Evolutionary conservation across 768 basidiomycete genomes (phyloP).

Genomic region (Mycena maculata): DNA sequence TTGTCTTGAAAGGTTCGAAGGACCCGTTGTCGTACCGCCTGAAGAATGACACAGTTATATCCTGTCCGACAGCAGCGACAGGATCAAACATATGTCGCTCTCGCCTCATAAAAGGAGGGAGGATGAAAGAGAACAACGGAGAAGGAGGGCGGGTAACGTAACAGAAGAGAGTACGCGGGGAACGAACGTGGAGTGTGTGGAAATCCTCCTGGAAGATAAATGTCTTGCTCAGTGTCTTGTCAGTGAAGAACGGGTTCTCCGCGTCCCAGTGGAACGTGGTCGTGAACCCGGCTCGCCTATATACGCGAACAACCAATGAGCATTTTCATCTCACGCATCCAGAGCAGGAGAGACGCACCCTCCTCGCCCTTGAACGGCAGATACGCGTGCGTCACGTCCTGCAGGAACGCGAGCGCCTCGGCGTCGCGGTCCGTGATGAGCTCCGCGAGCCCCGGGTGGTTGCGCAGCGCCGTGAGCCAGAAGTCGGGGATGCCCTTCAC

Average conservation of each 20-base stretch:
- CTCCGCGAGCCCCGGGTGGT: conserved; percentile 87
- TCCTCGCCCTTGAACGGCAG: conserved; percentile 47
- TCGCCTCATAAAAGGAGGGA: too few relatives aligned
- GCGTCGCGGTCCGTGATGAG: conserved; percentile 95
- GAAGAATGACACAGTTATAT: too few relatives aligned
- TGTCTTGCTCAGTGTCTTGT: conserved; percentile 88
- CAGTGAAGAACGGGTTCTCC: conserved; percentile 89
- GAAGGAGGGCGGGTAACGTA: too few relatives aligned
- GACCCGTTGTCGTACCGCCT: too few relatives aligned
- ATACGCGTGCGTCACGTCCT: conserved; percentile 85
- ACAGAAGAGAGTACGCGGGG: too few relatives aligned
- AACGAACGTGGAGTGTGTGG: too few relatives aligned
- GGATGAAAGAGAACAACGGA: too few relatives aligned
- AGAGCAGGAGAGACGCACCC: conserved; percentile 21
- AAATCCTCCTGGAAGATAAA: conserved; percentile 94
- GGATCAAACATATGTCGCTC: too few relatives aligned
- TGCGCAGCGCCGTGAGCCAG: conserved; percentile 97
- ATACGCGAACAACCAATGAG: conserved; percentile 49
- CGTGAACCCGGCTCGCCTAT: conserved; percentile 90
- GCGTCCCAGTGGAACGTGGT: conserved; percentile 81
- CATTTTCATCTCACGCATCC: neutral
- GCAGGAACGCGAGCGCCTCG: conserved; percentile 83
- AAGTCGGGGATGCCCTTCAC: conserved; percentile 85
- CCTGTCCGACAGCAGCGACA: too few relatives aligned
- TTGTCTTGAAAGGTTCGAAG: too few relatives aligned